phyloP scores from a whole-genome alignment of 1,139 yeast species.

The Chernovozyma aurita region DNA sequence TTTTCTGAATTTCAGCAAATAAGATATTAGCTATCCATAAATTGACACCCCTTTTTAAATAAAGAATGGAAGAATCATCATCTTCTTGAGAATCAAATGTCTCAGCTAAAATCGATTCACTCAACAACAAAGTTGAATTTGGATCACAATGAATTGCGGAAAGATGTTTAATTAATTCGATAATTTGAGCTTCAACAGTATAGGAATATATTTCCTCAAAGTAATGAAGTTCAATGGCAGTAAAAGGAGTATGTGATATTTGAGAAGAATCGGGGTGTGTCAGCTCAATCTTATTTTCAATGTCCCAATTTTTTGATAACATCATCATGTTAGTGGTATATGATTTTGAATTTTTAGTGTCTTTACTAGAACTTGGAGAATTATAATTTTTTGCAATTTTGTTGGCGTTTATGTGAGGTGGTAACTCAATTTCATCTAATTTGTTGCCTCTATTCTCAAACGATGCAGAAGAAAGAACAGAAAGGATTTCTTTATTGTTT shows the following conservation, averaged over 20 bases:
- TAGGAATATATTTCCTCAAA: slow-evolving; percentile 12
- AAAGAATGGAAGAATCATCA: slow-evolving; percentile 1
- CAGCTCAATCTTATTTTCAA: background rate
- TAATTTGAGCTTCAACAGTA: slow-evolving; percentile 14
- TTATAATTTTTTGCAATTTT: slow-evolving; percentile 16
- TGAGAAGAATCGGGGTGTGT: background rate
- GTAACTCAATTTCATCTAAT: slow-evolving; percentile 36
- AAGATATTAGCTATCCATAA: slow-evolving; percentile 30
- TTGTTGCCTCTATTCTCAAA: slow-evolving; percentile 13
- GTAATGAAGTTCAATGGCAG: slow-evolving; percentile 2
- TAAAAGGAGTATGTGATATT: background rate
- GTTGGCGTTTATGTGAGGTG: slow-evolving; percentile 33
- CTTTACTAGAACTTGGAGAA: slow-evolving; percentile 4
- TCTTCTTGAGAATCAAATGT: slow-evolving; percentile 3
- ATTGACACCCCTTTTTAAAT: slow-evolving; percentile 13
- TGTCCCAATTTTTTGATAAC: slow-evolving; percentile 15
- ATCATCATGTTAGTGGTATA: slow-evolving; percentile 17
- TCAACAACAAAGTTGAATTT: background rate
- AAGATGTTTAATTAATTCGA: slow-evolving; percentile 13
- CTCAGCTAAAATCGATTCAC: slow-evolving; percentile 15
- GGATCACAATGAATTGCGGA: background rate
- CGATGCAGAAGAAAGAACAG: slow-evolving; percentile 6
- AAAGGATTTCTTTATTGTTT: slow-evolving; percentile 10
- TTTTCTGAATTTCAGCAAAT: slow-evolving; percentile 5
- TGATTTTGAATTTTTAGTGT: background rate